phyloP scores from a whole-genome alignment of 2,329 filamentous ascomycete genomes.

The Nothophaeocryptopus gaeumannii region DNA sequence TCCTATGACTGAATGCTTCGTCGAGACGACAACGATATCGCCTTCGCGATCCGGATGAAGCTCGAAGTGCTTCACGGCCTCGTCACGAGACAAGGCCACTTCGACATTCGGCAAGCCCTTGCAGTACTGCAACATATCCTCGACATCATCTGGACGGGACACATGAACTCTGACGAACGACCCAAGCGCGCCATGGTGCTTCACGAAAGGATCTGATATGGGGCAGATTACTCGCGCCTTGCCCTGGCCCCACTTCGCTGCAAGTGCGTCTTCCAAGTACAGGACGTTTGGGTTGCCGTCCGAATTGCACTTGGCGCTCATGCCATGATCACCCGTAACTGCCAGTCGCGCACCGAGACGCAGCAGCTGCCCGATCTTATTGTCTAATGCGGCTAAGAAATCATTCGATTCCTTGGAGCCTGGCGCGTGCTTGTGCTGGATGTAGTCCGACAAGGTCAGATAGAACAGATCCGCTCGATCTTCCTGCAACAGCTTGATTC shows the following conservation, averaged over 20 bases:
- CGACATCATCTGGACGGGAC: conserved; percentile 24
- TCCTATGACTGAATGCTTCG: conserved; percentile 40
- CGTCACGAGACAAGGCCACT: conserved; percentile 31
- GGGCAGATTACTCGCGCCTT: conserved; percentile 44
- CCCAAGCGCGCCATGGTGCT: conserved; percentile 45
- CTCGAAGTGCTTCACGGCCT: conserved; percentile 37
- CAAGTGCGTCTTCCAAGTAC: conserved; percentile 41
- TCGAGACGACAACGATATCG: conserved; percentile 42
- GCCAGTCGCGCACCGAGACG: conserved; percentile 39
- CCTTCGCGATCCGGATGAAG: conserved; percentile 43
- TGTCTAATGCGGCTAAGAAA: conserved; percentile 39
- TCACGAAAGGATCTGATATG: conserved; percentile 46
- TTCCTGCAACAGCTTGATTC: conserved; percentile 43
- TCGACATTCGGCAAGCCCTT: conserved; percentile 36
- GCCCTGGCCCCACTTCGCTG: conserved; percentile 32
- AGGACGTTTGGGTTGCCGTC: conserved; percentile 40
- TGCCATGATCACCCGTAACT: conserved; percentile 46
- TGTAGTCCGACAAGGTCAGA: conserved; percentile 45
- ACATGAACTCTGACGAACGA: conserved; percentile 44
- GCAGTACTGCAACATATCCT: conserved; percentile 33
- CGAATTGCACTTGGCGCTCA: conserved; percentile 41
- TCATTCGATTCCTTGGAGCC: conserved; percentile 38
- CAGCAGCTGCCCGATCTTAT: conserved; percentile 34
- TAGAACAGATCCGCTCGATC: conserved; percentile 42
- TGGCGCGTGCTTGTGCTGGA: conserved; percentile 47